phyloP scores from a whole-genome alignment of 225 moss, liverwort and hornwort species.

The Lunularia cruciata region DNA sequence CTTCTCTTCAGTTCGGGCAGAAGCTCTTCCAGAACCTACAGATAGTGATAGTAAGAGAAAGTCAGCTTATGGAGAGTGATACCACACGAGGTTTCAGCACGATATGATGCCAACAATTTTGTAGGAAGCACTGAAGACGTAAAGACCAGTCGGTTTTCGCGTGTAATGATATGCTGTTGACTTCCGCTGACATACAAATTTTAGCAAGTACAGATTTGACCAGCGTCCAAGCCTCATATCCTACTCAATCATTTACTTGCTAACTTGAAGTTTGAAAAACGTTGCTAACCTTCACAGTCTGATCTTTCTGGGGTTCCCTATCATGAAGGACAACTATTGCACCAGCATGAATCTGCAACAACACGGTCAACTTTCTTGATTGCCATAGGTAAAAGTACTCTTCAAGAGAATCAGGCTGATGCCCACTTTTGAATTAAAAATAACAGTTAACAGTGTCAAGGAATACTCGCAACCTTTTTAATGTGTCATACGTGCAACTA shows the following conservation, averaged over 20 bases:
- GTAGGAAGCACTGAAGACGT: background rate
- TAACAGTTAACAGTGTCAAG: no score
- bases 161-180: no score
- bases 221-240: background rate
- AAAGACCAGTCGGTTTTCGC: no score
- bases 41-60: background rate
- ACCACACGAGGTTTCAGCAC: background rate
- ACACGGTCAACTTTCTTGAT: background rate
- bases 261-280: background rate
- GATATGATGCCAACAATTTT: background rate
- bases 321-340: conserved; percentile 65
- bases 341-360: conserved; percentile 55
- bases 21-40: conserved; percentile 50
- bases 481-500: no score
- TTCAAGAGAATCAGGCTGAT: no score
- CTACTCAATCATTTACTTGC: background rate
- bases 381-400: no score
- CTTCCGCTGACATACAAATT: no score
- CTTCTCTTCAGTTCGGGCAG: conserved; percentile 53
- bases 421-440: no score
- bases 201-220: background rate
- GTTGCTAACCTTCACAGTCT: conserved; percentile 48
- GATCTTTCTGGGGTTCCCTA: conserved; percentile 43
- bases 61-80: background rate
- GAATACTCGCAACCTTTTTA: no score